Evolutionary conservation across 352 stramenopile genomes (phyloP), one percentile per base, ranked within the genome.

Genomic region (Phytophthora nicotianae): DNA sequence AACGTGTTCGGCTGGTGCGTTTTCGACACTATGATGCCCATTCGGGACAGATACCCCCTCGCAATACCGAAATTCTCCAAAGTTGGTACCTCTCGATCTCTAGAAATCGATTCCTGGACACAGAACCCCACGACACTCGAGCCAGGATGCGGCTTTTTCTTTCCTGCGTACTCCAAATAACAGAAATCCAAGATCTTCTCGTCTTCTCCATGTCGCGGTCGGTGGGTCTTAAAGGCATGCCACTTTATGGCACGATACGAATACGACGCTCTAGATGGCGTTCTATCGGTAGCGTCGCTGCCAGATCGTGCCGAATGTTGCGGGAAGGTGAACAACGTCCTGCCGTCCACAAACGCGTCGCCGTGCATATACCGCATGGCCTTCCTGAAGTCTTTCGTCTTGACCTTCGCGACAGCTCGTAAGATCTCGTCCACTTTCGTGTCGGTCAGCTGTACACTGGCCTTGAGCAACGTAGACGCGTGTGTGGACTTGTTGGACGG

Each of bases 221-320:
- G 59, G 2, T 65, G 64, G 0, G 55, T 68, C 29, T 79, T 74
- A 32, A 88, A 72, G 9, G 80, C 80, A 53, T 83, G 82, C 84
- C 84, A 93, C 53, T 93, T 93, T 41, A 93, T 89, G 5, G 80
- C 81, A 10, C 78, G 75, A 49, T 93, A 93, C 40, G 75, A 85
- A 29, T 75, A 82, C 13, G 68, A 51, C 7, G 74, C 70, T 49
- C 68, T 46, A 1, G 50, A 17, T 1, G 52, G 41, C 14, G 41
- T 32, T 41, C 43, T 33, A 20, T 56, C 33, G 37, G 46, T 32
- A 5, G 27, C 38, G n/a, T 65, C 45, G 20, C 50, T 65, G 21
- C 41, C 49, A 13, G 55, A 61, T 14, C 56, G 41, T 10, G 49
- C 17, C 3, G 41, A 47, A 24, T 58, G 54, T 40, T 61, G 50